phyloP scores from a whole-genome alignment of 1,284 basidiomycete genomes.

The Cryptococcus sp. region DNA sequence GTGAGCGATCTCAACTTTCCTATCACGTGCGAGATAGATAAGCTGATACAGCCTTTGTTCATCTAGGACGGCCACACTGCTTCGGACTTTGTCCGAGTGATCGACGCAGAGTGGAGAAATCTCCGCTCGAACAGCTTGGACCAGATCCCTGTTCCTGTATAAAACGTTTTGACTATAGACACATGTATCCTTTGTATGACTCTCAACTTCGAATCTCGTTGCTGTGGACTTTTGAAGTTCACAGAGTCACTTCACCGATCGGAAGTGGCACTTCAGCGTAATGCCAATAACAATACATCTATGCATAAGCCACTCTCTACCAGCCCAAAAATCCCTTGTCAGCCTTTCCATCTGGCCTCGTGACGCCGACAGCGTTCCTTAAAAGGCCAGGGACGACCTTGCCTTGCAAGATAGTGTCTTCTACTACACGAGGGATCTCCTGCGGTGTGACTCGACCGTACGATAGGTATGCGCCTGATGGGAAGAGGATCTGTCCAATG shows the following conservation, averaged over 20 bases:
- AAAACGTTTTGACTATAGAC: no score
- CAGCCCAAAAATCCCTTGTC: conserved; percentile 33
- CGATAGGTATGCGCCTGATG: conserved; percentile 79
- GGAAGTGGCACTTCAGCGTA: background rate
- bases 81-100: conserved; percentile 73
- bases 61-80: conserved; percentile 69
- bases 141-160: background rate
- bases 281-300: background rate
- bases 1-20: conserved; percentile 56
- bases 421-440: conserved; percentile 80
- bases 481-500: conserved; percentile 70
- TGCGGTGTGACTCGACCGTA: conserved; percentile 91
- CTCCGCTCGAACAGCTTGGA: conserved; percentile 17
- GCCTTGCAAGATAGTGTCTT: conserved; percentile 80
- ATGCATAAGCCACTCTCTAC: conserved; percentile 17
- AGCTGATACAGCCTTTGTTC: background rate
- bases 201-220: no score
- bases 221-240: no score
- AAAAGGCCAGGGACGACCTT: conserved; percentile 78
- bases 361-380: conserved; percentile 75
- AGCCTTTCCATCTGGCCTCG: conserved; percentile 18
- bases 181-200: no score
- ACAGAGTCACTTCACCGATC: no score
- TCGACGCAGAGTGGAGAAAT: conserved; percentile 64
- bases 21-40: background rate